Evolutionary conservation across 1,284 basidiomycete genomes (phyloP), one percentile per base, ranked within the genome.

Genomic region (Pseudozyma sp.): DNA sequence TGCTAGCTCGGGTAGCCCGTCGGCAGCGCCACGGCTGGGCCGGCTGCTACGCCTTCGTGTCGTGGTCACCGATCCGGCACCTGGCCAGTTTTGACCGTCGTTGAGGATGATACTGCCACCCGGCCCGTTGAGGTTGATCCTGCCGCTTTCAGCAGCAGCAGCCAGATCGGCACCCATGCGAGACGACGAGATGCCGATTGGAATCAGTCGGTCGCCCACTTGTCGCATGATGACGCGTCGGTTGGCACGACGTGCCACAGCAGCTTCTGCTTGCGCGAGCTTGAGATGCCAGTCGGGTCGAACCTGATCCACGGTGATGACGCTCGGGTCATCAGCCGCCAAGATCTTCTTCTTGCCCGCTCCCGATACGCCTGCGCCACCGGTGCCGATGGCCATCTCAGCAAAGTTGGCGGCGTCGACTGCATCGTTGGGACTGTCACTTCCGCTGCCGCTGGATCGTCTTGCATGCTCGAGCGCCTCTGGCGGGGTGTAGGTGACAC

Each of bases 151-250:
- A 16, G 70, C 70, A 30, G 74, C 75, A 3, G 68, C 62, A 11
- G 72, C 74, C 45, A 84, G 60, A 52, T 82, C 78, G 14, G 81
- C 78, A 24, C 82, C 81, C 42, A 77, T 92, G 88, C 83, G 44
- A 2, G 83, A 84, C 2, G 85, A 85, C 9, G 94, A 96, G 68
- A 97, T 93, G 30, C 96, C 96, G 37, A 99, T 92, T 24, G 96
- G 96, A 57, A 99, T 93, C 47, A 99, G 90, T 16, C 94, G 89
- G 84, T 98, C 97, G 47, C 97, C 97, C 24, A 98, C 94, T 85
- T 98, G 94, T 47, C 97, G 91, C 94, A 99, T 98, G 59, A 99
- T 92, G 82, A 99, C 97, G 39, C 97, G 89, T 76, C 96, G 89
- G 81, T 97, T 96, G 16, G 97, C 96, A 16, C 81, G 67, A 40